These are phyloP conservation scores for Trypanosoma melophagium DNA, from an alignment of 208 protist species.

Conservation along the genomic window DNA sequence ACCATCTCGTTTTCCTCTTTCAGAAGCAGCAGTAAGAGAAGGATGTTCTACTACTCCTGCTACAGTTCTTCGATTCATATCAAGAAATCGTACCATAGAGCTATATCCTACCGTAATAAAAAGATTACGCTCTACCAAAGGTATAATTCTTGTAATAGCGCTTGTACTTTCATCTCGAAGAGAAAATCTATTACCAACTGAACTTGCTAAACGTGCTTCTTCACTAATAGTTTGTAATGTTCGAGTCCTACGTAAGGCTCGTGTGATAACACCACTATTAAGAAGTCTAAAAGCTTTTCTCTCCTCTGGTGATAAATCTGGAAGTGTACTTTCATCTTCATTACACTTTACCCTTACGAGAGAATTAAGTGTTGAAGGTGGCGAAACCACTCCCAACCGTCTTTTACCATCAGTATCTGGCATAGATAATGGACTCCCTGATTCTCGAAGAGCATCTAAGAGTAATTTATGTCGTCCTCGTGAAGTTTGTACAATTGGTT, in stretches of 20 bases:
- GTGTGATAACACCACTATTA: conserved; percentile 8
- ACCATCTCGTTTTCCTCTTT: background rate
- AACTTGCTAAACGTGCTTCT: conserved; percentile 3
- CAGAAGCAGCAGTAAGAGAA: background rate
- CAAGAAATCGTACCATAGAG: conserved; percentile 38
- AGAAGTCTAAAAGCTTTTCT: conserved; percentile 7
- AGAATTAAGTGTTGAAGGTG: background rate
- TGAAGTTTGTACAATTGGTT: background rate
- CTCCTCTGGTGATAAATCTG: conserved; percentile 4
- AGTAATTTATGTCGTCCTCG: background rate
- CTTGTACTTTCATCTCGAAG: conserved; percentile 23
- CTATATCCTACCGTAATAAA: conserved; percentile 40
- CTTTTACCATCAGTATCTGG: background rate
- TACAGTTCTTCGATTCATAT: conserved; percentile 22
- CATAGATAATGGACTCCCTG: background rate
- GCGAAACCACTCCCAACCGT: background rate
- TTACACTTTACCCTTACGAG: background rate
- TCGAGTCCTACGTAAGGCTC: conserved; percentile 11
- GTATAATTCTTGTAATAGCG: conserved; percentile 36
- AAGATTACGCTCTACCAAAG: conserved; percentile 30
- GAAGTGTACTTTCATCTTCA: background rate
- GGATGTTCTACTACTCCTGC: conserved; percentile 24
- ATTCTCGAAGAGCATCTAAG: conserved; percentile 13
- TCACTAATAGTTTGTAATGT: conserved; percentile 14
- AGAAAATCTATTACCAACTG: background rate